phyloP scores from a whole-genome alignment of 2,329 filamentous ascomycete species.

The Salinomyces thailandicus region DNA sequence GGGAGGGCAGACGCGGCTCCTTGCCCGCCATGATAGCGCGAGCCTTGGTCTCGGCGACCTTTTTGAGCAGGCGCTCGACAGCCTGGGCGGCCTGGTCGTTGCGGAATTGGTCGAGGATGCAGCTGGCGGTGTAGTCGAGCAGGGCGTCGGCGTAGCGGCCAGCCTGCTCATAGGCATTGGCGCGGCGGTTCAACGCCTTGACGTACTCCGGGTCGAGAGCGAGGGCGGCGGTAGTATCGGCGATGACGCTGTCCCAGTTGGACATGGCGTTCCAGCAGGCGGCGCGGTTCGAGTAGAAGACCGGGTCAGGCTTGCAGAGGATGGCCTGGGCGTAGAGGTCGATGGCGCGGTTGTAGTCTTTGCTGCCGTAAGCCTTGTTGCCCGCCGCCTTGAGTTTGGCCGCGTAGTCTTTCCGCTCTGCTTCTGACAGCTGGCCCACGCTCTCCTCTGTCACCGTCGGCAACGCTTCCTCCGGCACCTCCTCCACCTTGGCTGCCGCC shows the following conservation, averaged over 20 bases:
- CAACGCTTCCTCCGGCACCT: constrained; percentile 35
- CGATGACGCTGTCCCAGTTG: constrained; percentile 92
- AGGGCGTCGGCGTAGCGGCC: constrained; percentile 87
- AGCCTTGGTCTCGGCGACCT: constrained; percentile 89
- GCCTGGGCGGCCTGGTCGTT: constrained; percentile 81
- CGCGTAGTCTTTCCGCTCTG: constrained; percentile 78
- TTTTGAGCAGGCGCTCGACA: constrained; percentile 88
- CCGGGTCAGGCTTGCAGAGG: constrained; percentile 89
- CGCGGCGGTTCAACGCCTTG: constrained; percentile 92
- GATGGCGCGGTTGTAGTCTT: constrained; percentile 89
- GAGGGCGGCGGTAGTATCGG: constrained; percentile 91
- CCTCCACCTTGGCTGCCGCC: constrained; percentile 24
- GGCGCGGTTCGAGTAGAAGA: constrained; percentile 97
- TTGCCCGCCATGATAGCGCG: constrained; percentile 76
- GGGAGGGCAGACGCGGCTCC: constrained; percentile 78
- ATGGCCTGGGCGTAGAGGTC: constrained; percentile 93
- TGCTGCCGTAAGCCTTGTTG: constrained; percentile 91
- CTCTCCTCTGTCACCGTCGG: constrained; percentile 39
- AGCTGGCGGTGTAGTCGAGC: constrained; percentile 95
- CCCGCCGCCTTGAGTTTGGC: constrained; percentile 88
- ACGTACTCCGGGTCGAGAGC: constrained; percentile 91
- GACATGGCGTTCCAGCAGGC: constrained; percentile 91
- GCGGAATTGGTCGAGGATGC: constrained; percentile 96
- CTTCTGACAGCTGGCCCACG: constrained; percentile 33
- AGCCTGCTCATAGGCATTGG: constrained; percentile 91